These are phyloP conservation scores for Arthrobotrys entomopaga DNA, from an alignment of 2,329 filamentous ascomycete genomes.

Conservation along the genomic window DNA sequence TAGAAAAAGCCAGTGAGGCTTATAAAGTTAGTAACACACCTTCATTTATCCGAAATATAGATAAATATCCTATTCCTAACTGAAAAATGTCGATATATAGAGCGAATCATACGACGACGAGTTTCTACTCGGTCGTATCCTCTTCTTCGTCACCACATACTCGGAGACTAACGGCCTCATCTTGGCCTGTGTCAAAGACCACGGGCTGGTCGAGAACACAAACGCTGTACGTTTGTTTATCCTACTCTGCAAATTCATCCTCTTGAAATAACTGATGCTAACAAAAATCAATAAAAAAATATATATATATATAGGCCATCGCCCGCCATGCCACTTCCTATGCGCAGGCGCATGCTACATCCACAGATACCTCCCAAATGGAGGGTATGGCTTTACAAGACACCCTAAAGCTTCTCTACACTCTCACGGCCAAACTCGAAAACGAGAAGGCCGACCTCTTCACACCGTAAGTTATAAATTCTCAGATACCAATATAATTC, in stretches of 20 bases:
- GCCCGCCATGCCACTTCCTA: conserved; percentile 73
- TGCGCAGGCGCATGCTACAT: conserved; percentile 57
- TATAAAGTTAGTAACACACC: conserved; percentile 66
- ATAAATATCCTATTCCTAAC: not conserved
- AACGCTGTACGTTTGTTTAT: conserved; percentile 62
- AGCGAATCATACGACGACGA: conserved; percentile 82
- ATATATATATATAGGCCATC: conserved; percentile 63
- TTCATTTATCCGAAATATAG: not conserved
- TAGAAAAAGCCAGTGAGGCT: conserved; percentile 73
- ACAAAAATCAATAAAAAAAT: no score
- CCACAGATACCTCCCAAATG: conserved; percentile 66
- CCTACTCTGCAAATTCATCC: conserved; percentile 25
- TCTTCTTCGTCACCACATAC: conserved; percentile 83
- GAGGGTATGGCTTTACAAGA: conserved; percentile 83
- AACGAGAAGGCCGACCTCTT: conserved; percentile 29
- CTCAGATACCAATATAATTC: no score
- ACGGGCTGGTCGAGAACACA: conserved; percentile 75
- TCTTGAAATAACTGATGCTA: not conserved
- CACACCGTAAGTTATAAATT: conserved; percentile 27
- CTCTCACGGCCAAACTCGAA: conserved; percentile 69
- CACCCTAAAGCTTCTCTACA: conserved; percentile 88
- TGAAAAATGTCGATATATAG: conserved; percentile 59
- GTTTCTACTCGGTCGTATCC: conserved; percentile 80
- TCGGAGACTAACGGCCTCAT: conserved; percentile 72
- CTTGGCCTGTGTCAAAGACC: conserved; percentile 71